Evolutionary conservation across 2,329 filamentous ascomycete genomes (phyloP).

Genomic region (Podosphaera xanthii): DNA sequence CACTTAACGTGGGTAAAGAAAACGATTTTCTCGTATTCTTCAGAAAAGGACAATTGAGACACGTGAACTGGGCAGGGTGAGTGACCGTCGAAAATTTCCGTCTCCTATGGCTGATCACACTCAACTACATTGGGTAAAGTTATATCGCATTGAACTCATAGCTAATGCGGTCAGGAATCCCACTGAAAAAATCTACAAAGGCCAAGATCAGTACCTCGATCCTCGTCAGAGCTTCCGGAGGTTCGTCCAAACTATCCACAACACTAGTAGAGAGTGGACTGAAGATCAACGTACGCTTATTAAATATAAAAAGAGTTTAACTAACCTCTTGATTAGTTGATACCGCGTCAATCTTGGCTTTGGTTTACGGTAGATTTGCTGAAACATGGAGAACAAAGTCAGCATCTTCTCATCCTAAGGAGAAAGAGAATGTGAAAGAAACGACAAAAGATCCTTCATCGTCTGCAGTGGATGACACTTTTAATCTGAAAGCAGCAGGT

Average conservation of each 20-base stretch:
- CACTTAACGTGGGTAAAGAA: slow-evolving; percentile 7
- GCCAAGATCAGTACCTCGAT: slow-evolving; percentile 8
- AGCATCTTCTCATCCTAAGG: not conserved
- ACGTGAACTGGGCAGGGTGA: slow-evolving; percentile 50
- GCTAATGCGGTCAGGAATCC: slow-evolving; percentile 6
- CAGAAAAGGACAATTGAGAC: slow-evolving; percentile 49
- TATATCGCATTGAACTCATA: not conserved
- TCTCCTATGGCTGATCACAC: not conserved
- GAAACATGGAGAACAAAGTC: slow-evolving; percentile 11
- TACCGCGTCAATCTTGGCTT: slow-evolving; percentile 8
- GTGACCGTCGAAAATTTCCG: not conserved
- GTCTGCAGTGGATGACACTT: slow-evolving; percentile 1
- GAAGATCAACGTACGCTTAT: slow-evolving; percentile 6
- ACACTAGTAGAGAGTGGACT: slow-evolving; percentile 8
- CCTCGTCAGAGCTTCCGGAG: slow-evolving; percentile 8
- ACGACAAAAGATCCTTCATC: not conserved
- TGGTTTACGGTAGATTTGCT: slow-evolving; percentile 11
- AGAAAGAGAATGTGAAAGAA: not conserved
- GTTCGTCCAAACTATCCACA: slow-evolving; percentile 9
- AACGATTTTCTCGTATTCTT: slow-evolving; percentile 52
- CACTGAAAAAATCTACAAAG: slow-evolving; percentile 6
- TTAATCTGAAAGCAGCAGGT: slow-evolving; percentile 2
- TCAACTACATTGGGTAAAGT: not conserved
- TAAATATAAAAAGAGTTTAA: not conserved
- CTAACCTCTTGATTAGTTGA: slow-evolving; percentile 5